Evolutionary conservation across 1,284 basidiomycete genomes (phyloP).

Genomic region (Ceratobasidium sp.): DNA sequence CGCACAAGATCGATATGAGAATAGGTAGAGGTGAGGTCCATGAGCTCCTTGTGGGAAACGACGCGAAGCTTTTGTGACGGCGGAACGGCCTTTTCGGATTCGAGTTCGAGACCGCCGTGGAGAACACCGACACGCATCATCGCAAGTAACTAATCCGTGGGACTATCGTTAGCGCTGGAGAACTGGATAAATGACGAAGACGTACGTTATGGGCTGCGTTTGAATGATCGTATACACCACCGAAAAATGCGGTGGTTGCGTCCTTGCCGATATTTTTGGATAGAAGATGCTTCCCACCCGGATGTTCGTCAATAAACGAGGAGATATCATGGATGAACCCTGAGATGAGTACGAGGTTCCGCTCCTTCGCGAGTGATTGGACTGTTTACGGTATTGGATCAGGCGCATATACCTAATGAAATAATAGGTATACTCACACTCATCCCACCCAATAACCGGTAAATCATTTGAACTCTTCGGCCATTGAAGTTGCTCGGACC

Average conservation of each 20-base stretch:
- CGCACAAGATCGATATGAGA: not conserved
- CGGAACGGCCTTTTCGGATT: constrained; percentile 69
- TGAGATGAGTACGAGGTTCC: constrained; percentile 83
- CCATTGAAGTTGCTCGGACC: constrained; percentile 80
- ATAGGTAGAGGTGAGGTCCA: not conserved
- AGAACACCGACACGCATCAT: constrained; percentile 93
- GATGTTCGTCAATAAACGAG: constrained; percentile 90
- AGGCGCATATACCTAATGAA: too few relatives aligned
- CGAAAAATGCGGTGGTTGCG: constrained; percentile 92
- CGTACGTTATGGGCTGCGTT: constrained; percentile 83
- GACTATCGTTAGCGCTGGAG: too few relatives aligned
- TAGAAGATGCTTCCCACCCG: constrained; percentile 79
- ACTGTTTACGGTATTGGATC: constrained; percentile 50
- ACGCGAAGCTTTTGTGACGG: constrained; percentile 70
- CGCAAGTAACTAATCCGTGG: constrained; percentile 65
- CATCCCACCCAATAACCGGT: constrained; percentile 87
- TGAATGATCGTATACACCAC: constrained; percentile 92
- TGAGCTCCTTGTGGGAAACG: constrained; percentile 36
- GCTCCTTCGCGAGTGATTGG: constrained; percentile 79
- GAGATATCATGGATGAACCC: constrained; percentile 93
- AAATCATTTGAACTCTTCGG: constrained; percentile 80
- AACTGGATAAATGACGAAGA: too few relatives aligned
- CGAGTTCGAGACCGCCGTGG: constrained; percentile 80
- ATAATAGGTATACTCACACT: constrained; percentile 57
- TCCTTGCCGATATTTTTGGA: constrained; percentile 79